Evolutionary conservation across 2,329 filamentous ascomycete genomes (phyloP).

Genomic region (Aureobasidium sp.): DNA sequence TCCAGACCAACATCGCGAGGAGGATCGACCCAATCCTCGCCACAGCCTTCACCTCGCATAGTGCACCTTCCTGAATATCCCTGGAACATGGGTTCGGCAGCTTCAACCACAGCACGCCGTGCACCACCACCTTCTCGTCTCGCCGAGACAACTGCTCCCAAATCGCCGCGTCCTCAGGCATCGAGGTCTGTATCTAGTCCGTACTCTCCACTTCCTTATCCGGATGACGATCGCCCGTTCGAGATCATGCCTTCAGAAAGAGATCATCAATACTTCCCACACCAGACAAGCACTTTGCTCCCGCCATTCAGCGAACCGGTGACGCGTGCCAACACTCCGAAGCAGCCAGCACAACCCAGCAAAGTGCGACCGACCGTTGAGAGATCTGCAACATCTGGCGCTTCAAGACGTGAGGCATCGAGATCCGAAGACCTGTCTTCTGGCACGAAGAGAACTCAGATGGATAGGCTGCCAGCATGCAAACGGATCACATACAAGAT

Average conservation of each 20-base stretch:
- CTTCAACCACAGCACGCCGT: conserved; percentile 22
- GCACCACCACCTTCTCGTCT: conserved; percentile 23
- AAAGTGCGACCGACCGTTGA: conserved; percentile 1
- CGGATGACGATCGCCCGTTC: conserved; percentile 33
- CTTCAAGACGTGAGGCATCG: background rate
- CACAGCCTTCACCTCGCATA: conserved; percentile 5
- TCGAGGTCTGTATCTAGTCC: conserved; percentile 27
- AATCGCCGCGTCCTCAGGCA: conserved; percentile 18
- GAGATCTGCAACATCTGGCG: background rate
- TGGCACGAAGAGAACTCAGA: conserved; percentile 25
- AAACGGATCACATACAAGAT: conserved; percentile 54
- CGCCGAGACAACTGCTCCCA: conserved; percentile 18
- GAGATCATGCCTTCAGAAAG: conserved; percentile 36
- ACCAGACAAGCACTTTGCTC: conserved; percentile 14
- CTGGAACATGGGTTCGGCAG: conserved; percentile 15
- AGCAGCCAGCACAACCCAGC: background rate
- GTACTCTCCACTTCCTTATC: conserved; percentile 34
- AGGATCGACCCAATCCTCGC: conserved; percentile 3
- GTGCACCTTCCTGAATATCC: background rate
- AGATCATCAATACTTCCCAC: conserved; percentile 30
- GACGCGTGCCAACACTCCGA: conserved; percentile 10
- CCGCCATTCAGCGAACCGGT: conserved; percentile 16
- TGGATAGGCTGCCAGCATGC: conserved; percentile 52
- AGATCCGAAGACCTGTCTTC: conserved; percentile 18
- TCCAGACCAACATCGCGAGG: conserved; percentile 14